Conservation (phyloP, 805 yeast genomes). For the Saccharomycopsis oosterbeekiorum region DNA sequence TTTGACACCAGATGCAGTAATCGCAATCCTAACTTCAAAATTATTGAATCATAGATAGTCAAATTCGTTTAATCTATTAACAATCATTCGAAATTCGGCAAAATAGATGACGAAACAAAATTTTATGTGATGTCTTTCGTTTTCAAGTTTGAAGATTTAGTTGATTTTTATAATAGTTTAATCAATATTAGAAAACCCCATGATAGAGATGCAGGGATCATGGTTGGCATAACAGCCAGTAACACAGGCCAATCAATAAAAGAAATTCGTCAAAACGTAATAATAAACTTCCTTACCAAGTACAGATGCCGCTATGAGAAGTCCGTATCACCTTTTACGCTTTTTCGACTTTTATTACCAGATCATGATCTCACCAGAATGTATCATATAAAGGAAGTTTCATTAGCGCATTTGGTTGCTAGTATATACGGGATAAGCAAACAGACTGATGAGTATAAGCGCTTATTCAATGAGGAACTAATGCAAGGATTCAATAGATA, state of each 20-base stretch:
- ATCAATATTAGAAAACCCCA: background rate
- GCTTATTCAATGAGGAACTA: conserved; percentile 23
- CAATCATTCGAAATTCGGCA: too few species aligned
- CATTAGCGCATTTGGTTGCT: conserved; percentile 42
- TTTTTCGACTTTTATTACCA: conserved; percentile 52
- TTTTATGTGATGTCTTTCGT: background rate
- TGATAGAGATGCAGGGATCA: background rate
- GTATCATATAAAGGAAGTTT: conserved; percentile 55
- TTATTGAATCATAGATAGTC: background rate
- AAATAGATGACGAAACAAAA: background rate
- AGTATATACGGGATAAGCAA: conserved; percentile 49
- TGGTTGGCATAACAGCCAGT: background rate
- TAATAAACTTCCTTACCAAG: conserved; percentile 10
- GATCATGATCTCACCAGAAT: conserved; percentile 47
- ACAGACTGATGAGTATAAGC: conserved; percentile 49
- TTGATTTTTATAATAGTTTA: background rate
- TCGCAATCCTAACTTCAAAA: background rate
- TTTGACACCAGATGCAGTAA: background rate
- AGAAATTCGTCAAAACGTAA: conserved; percentile 5
- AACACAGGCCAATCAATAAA: background rate
- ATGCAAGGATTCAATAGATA: conserved; percentile 34
- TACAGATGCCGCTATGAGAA: conserved; percentile 8
- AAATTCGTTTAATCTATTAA: too few species aligned
- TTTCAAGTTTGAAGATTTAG: conserved; percentile 4
- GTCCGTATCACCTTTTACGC: conserved; percentile 39